Evolutionary conservation across 495 filamentous ascomycete genomes (phyloP).

Genomic region (Podospora didyma): DNA sequence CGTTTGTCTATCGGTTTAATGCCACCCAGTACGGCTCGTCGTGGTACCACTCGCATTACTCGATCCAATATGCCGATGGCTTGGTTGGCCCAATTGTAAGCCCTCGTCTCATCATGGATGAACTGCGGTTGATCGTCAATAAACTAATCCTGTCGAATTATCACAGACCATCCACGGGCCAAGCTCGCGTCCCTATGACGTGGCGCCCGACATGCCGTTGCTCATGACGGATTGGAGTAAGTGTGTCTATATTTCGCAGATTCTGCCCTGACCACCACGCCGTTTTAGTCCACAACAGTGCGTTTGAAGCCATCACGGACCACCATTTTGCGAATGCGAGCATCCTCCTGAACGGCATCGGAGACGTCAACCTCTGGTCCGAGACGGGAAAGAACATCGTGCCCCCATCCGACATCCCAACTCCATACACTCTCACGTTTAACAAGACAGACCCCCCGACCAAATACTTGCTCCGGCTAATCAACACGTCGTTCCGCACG

Average conservation of each 20-base stretch:
- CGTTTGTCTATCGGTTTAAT: constrained; percentile 47
- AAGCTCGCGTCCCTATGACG: constrained; percentile 35
- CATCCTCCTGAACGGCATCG: constrained; percentile 33
- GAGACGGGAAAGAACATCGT: background rate
- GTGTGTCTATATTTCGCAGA: background rate
- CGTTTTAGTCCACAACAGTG: background rate
- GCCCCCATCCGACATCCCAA: background rate
- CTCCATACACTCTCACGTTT: background rate
- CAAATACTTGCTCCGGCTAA: constrained; percentile 47
- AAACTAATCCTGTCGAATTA: background rate
- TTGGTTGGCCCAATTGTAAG: constrained; percentile 27
- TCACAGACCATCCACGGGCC: constrained; percentile 19
- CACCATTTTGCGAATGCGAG: background rate
- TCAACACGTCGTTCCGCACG: constrained; percentile 42
- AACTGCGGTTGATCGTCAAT: background rate
- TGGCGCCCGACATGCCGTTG: constrained; percentile 17
- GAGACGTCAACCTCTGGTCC: background rate
- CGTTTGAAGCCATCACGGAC: background rate
- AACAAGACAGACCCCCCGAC: constrained; percentile 9
- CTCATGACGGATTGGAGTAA: constrained; percentile 26
- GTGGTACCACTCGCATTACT: constrained; percentile 55
- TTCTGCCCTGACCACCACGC: background rate
- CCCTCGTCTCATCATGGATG: background rate
- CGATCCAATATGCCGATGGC: constrained; percentile 46
- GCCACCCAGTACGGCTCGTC: constrained; percentile 50